Conservation (phyloP, 2,329 filamentous ascomycete genomes). For the Huntiella decipiens region DNA sequence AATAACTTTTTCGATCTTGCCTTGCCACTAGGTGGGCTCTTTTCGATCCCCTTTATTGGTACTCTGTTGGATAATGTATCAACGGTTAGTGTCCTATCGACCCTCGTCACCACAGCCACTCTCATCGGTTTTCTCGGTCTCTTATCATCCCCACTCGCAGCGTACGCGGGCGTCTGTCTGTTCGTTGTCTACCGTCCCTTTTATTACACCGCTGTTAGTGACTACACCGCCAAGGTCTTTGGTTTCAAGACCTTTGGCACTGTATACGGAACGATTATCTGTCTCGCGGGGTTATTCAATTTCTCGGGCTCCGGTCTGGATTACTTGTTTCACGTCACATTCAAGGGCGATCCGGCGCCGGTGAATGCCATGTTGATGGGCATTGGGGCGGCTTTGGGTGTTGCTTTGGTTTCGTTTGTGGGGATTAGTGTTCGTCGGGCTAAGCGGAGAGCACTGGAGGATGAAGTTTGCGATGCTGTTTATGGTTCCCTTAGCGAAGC, state of each 20-base stretch:
- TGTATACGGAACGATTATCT: slow-evolving; percentile 85
- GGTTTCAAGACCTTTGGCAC: slow-evolving; percentile 83
- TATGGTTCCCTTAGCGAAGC: slow-evolving; percentile 2
- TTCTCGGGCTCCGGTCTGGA: slow-evolving; percentile 70
- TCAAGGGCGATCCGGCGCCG: slow-evolving; percentile 53
- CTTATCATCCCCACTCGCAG: slow-evolving; percentile 48
- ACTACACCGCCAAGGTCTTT: slow-evolving; percentile 82
- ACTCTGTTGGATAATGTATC: slow-evolving; percentile 56
- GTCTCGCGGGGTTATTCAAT: slow-evolving; percentile 64
- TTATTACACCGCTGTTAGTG: slow-evolving; percentile 80
- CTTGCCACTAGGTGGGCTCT: slow-evolving; percentile 61
- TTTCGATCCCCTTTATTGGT: slow-evolving; percentile 78
- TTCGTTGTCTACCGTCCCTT: slow-evolving; percentile 76
- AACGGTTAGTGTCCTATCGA: slow-evolving; percentile 49
- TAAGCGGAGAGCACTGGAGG: slow-evolving; percentile 16
- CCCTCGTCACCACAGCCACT: slow-evolving; percentile 54
- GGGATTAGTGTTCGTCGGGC: slow-evolving; percentile 21
- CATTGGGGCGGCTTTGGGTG: slow-evolving; percentile 43
- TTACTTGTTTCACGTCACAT: slow-evolving; percentile 54
- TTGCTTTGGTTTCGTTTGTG: slow-evolving; percentile 49
- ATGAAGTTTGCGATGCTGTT: slow-evolving; percentile 10
- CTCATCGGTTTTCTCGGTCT: slow-evolving; percentile 59
- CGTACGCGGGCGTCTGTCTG: slow-evolving; percentile 56
- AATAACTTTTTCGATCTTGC: slow-evolving; percentile 71
- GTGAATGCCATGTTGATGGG: slow-evolving; percentile 53